Percentiles rank a stretch among this genome's conserved stretches.
Evolutionary conservation across 225 moss, liverwort and hornwort genomes (phyloP).

Genomic region (Ulota crispa): DNA sequence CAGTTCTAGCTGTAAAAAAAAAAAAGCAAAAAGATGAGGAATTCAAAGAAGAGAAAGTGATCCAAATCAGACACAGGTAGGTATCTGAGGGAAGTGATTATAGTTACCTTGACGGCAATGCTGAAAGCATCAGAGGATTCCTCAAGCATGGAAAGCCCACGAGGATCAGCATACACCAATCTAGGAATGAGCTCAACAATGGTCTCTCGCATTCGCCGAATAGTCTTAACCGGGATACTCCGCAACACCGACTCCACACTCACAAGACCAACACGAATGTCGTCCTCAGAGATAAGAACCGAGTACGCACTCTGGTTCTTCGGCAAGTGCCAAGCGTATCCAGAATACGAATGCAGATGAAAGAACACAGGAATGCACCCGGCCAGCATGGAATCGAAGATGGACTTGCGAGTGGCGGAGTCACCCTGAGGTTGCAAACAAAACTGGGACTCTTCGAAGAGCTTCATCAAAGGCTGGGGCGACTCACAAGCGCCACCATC

Average conservation of each 20-base stretch:
- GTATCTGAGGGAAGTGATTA: background rate
- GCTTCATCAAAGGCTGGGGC: slow-evolving; percentile 45
- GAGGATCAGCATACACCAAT: slow-evolving; percentile 55
- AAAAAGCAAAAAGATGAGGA: too few species aligned
- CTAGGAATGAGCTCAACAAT: slow-evolving; percentile 45
- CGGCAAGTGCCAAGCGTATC: slow-evolving; percentile 58
- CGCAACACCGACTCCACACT: slow-evolving; percentile 51
- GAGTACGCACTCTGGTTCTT: slow-evolving; percentile 34
- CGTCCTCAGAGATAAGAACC: slow-evolving; percentile 43
- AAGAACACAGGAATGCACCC: slow-evolving; percentile 69
- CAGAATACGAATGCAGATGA: slow-evolving; percentile 40
- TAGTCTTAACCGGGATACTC: slow-evolving; percentile 8
- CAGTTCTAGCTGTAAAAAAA: background rate
- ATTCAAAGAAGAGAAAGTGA: background rate
- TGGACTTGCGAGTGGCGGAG: slow-evolving; percentile 47
- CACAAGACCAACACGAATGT: slow-evolving; percentile 31
- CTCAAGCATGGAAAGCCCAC: slow-evolving; percentile 7
- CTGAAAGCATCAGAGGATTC: slow-evolving; percentile 46
- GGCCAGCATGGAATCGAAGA: slow-evolving; percentile 64
- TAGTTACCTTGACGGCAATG: slow-evolving; percentile 41
- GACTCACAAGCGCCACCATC: slow-evolving; percentile 43
- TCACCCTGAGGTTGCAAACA: slow-evolving; percentile 59
- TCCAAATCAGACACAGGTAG: background rate
- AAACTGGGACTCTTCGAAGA: slow-evolving; percentile 49
- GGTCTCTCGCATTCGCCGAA: slow-evolving; percentile 35